These are phyloP conservation scores for Colletotrichum sidae DNA, from an alignment of 2,329 filamentous ascomycete species.

Conservation along the genomic window DNA sequence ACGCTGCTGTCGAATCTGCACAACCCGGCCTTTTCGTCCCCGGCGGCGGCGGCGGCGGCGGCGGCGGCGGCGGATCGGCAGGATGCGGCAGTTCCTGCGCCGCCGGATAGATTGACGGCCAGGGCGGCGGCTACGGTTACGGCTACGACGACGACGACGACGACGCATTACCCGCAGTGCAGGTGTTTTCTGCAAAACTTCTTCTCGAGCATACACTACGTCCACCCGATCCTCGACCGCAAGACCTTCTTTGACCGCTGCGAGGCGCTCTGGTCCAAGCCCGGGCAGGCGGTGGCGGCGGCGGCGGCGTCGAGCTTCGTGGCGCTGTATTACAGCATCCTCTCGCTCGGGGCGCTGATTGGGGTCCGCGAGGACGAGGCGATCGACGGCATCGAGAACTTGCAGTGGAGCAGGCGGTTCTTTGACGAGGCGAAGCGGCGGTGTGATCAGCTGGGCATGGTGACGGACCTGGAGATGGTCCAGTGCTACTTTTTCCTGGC, in stretches of 20 bases:
- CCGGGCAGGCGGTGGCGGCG: slow-evolving; percentile 33
- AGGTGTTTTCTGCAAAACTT: slow-evolving; percentile 59
- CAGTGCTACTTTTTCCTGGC: slow-evolving; percentile 61
- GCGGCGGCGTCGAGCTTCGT: slow-evolving; percentile 52
- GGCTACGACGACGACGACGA: slow-evolving; percentile 28
- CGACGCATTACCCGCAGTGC: slow-evolving; percentile 54
- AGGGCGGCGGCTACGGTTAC: no score
- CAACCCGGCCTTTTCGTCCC: slow-evolving; percentile 56
- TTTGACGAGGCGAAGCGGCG: slow-evolving; percentile 55
- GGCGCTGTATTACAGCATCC: slow-evolving; percentile 58
- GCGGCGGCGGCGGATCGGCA: slow-evolving; percentile 12
- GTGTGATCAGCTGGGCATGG: slow-evolving; percentile 53
- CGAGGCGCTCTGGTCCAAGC: slow-evolving; percentile 54
- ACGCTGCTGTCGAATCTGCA: slow-evolving; percentile 58
- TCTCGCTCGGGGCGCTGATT: slow-evolving; percentile 59
- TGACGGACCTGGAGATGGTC: slow-evolving; percentile 59
- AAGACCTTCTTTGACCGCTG: slow-evolving; percentile 55
- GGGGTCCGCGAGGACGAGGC: slow-evolving; percentile 56
- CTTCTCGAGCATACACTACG: slow-evolving; percentile 60
- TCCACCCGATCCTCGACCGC: slow-evolving; percentile 61
- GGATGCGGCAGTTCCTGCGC: background rate
- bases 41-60: slow-evolving; percentile 19
- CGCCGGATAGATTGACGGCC: no score
- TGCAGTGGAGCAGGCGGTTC: slow-evolving; percentile 59
- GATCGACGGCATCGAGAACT: slow-evolving; percentile 55